These are phyloP conservation scores for Coelastrella sp. DNA, from an alignment of 139 green algal species.

Conservation along the genomic window DNA sequence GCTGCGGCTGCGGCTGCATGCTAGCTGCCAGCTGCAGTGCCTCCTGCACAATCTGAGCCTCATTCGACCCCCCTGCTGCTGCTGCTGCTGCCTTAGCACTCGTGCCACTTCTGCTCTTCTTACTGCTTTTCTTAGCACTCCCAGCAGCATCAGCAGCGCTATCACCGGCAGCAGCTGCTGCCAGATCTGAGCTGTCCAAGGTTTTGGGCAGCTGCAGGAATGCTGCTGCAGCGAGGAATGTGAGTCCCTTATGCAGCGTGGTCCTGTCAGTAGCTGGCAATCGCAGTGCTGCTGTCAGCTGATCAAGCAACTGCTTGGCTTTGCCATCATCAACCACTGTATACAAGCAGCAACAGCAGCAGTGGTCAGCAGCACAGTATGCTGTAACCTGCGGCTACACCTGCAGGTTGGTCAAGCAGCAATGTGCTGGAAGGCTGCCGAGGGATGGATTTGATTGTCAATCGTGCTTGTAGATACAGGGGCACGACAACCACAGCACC, in stretches of 20 bases:
- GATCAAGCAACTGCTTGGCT: conserved; percentile 63
- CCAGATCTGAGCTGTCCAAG: background rate
- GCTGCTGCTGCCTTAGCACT: too few species aligned
- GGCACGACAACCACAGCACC: too few species aligned
- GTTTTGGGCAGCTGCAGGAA: conserved; percentile 58
- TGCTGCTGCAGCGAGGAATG: conserved; percentile 73
- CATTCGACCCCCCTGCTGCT: background rate
- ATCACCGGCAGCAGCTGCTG: background rate
- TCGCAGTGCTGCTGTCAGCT: conserved; percentile 59
- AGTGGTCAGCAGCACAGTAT: background rate
- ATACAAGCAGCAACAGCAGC: background rate
- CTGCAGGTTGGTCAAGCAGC: background rate
- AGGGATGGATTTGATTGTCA: too few species aligned
- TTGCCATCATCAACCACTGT: background rate
- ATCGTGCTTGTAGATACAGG: too few species aligned
- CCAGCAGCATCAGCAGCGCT: conserved; percentile 9
- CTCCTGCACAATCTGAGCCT: background rate
- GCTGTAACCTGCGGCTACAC: background rate
- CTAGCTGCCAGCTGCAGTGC: background rate
- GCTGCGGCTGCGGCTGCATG: conserved; percentile 34
- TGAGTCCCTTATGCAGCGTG: conserved; percentile 48
- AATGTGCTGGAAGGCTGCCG: too few species aligned
- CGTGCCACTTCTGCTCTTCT: background rate
- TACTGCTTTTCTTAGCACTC: background rate
- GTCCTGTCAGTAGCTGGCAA: conserved; percentile 45